Base-by-base conservation (phyloP, 257 asterid genomes). In the Salvia splendens region DNA sequence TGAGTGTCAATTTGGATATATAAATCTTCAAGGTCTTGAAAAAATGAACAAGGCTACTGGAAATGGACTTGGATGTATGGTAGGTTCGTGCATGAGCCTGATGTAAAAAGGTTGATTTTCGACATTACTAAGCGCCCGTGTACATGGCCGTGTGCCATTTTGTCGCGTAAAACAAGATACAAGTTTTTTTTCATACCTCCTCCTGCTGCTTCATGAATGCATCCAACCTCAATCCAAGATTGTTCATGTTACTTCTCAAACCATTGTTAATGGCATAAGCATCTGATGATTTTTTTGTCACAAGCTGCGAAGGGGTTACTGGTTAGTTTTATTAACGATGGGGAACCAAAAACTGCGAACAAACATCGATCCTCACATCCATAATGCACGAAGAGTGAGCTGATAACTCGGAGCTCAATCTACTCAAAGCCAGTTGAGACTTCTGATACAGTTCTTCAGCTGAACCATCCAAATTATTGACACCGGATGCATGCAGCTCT, bases 381-480 rank as follows among this genome's bases (percentile, higher is more conserved):
- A 24, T 61, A 30, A 78, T 64, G 38, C 72, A 36, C 5, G 82
- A 80, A 66, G 86, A 77, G 70, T 80, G 72, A 49, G 73, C 65
- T 9, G 80, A 78, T 54, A 82, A 65, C 75, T 79, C 85, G 35
- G 81, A 74, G 47, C 79, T 78, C 73, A 85, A 76, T 73, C 74
- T 33, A 53, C 73, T 63, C 17, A 80, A 77, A 54, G 79, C 59
- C 64, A 38, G 36, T 55, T 74, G 83, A 61, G 86, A 82, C 55
- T 77, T 74, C 49, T 63, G 70, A 52, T 68, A 68, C n/a, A 80
- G 61, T 65, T 85, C 82, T 55, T 60, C 79, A 54, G 79, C 85
- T 38, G 78, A 70, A 58, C 20, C 66, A 20, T 80, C 83, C 66
- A 82, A 71, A 54, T 64, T 41, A 52, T 79, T 63, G 12, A 76